phyloP scores from a whole-genome alignment of 441 rosid species.

The Kokia cookei region DNA sequence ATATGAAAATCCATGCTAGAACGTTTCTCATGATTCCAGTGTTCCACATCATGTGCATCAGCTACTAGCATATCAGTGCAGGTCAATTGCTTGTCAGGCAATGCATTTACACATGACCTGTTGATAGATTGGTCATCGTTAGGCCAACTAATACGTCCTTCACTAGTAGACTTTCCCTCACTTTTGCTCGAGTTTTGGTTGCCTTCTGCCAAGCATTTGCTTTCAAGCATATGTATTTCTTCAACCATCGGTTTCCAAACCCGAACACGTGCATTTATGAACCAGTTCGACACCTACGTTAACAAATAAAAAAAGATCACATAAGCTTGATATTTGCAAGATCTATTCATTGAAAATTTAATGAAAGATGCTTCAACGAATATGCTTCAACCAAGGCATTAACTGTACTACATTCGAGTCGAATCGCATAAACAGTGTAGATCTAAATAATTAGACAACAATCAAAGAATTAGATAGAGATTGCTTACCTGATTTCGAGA shows the following conservation, averaged over 20 bases:
- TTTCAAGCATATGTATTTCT: conserved; percentile 45
- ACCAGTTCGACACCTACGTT: conserved; percentile 51
- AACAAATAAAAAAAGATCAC: background rate
- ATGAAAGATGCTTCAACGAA: background rate
- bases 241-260: conserved; percentile 62
- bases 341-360: background rate
- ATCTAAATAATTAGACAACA: background rate
- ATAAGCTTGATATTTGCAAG: background rate
- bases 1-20: conserved; percentile 33
- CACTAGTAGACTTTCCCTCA: conserved; percentile 16
- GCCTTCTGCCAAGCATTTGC: conserved; percentile 29
- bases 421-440: background rate
- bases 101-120: conserved; percentile 11
- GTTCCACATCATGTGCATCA: conserved; percentile 14
- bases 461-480: background rate
- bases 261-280: conserved; percentile 51
- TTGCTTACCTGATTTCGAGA: conserved; percentile 56
- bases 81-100: conserved; percentile 21
- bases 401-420: conserved; percentile 1
- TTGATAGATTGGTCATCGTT: conserved; percentile 15
- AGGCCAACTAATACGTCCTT: conserved; percentile 14
- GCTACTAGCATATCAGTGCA: conserved; percentile 16
- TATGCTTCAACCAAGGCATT: background rate
- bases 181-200: conserved; percentile 15
- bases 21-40: conserved; percentile 44